Conservation (phyloP, 1,284 basidiomycete species). For the Boletus nobilissimus region DNA sequence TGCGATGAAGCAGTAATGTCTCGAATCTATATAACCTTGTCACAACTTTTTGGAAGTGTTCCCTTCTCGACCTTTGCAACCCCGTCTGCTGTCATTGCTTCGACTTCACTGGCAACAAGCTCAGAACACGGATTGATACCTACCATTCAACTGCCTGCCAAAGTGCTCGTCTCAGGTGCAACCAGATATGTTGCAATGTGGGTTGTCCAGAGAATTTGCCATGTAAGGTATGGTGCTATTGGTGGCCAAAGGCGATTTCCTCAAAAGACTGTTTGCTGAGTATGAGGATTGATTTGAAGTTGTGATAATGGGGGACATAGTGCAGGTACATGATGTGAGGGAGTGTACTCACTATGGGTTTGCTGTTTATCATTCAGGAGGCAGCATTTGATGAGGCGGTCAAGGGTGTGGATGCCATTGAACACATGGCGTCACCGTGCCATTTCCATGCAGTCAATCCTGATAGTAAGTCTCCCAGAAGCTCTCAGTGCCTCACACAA, state of each 20-base stretch:
- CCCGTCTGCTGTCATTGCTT: no score
- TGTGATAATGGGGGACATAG: slow-evolving; percentile 59
- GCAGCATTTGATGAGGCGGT: slow-evolving; percentile 75
- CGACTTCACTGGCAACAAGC: no score
- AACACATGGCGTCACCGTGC: slow-evolving; percentile 63
- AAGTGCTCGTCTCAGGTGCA: slow-evolving; percentile 54
- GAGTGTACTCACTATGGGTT: no score
- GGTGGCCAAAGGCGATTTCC: slow-evolving; percentile 52
- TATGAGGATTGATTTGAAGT: slow-evolving; percentile 58
- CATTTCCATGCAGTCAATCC: slow-evolving; percentile 52
- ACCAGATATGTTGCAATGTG: slow-evolving; percentile 53
- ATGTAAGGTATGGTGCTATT: slow-evolving; percentile 64
- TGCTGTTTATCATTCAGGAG: slow-evolving; percentile 48
- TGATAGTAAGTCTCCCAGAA: slow-evolving; percentile 42
- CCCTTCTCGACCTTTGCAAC: no score
- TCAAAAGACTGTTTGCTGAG: slow-evolving; percentile 52
- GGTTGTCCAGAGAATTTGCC: slow-evolving; percentile 50
- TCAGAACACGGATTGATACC: slow-evolving; percentile 56
- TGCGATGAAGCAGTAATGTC: no score
- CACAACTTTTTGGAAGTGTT: no score
- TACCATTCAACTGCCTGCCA: slow-evolving; percentile 48
- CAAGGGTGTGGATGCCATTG: slow-evolving; percentile 67
- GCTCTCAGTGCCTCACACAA: no score
- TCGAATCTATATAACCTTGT: no score
- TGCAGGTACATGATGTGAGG: slow-evolving; percentile 52